These are phyloP conservation scores for Euptelea pleiosperma DNA, from an alignment of 164 flowering plant genomes.

Conservation along the genomic window DNA sequence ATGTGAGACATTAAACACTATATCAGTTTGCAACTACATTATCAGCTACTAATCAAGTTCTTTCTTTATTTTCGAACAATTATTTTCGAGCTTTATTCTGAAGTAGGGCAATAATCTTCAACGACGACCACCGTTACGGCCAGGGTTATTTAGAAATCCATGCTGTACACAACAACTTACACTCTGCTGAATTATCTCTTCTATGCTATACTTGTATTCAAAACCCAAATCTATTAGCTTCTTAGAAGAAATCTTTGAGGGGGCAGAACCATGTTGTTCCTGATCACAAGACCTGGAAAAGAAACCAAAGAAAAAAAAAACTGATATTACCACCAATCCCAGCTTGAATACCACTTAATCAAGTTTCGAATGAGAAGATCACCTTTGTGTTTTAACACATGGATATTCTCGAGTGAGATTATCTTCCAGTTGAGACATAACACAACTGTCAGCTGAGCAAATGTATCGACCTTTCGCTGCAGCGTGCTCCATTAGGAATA, in stretches of 20 bases:
- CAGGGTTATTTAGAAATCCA: constrained; percentile 39
- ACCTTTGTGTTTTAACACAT: constrained; percentile 32
- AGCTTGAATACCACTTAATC: background rate
- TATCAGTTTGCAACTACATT: no score
- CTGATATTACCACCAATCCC: background rate
- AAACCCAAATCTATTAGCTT: constrained; percentile 63
- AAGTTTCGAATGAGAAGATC: background rate
- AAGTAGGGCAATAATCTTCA: background rate
- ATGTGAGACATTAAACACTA: no score
- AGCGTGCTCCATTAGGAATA: constrained; percentile 63
- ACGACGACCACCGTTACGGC: background rate
- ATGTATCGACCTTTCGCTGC: constrained; percentile 61
- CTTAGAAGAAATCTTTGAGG: constrained; percentile 52
- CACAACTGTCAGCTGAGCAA: constrained; percentile 45
- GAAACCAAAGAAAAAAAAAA: no score
- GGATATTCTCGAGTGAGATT: constrained; percentile 40
- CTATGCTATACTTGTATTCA: constrained; percentile 41
- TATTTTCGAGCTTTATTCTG: background rate
- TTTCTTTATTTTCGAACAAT: background rate
- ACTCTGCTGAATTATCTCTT: constrained; percentile 46
- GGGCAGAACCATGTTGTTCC: constrained; percentile 24
- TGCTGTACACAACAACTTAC: constrained; percentile 30
- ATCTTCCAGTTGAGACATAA: constrained; percentile 33
- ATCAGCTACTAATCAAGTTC: no score
- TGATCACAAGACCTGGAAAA: constrained; percentile 28